Base-by-base conservation (phyloP, 2,329 filamentous ascomycete genomes). In the Didymella arachidicola region DNA sequence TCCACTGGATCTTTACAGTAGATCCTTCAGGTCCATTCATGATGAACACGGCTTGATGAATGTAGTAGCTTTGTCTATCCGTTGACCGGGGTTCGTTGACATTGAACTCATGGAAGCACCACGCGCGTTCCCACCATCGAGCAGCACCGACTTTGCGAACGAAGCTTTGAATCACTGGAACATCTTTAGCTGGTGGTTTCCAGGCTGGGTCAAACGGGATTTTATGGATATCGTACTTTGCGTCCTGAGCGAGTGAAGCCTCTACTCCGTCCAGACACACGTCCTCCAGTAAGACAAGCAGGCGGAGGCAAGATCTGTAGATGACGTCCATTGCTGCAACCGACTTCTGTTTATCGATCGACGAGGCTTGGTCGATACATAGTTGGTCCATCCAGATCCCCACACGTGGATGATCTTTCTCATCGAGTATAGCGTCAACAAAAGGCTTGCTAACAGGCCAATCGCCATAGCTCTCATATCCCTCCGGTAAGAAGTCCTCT, bases 321-420 rank as follows among this genome's bases (percentile, higher is more conserved):
- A 67, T 66, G 4, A 66, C 16, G 38, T 66, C 63, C 63, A 67
- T 66, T 7, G 61, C 63, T 7, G 61, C 65, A 18, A 67, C 60
- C 7, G 57, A 60, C 4, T 30, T 60, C 6, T 53, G 41, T n/a
- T 67, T 64, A 27, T 67, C 61, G 3, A 34, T 10, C 7, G 27
- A 10, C 10, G 57, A 57, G 0, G 11, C 11, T 18, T 67, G 61
- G 7, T 64, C 43, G 25, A 67, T 67, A 12, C 63, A 67, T 1
- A 66, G 57, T 34, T 67, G 63, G 25, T 67, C 65, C 18, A 67
- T 63, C 65, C 63, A 67, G 8, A 64, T 64, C 4, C 63, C 65
- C 7, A 60, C 60, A 12, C 65, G 54, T 14, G 54, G 57, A 30
- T 64, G 55, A 5, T 53, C 42, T 6, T 65, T 67, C 27, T 62